Evolutionary conservation across 495 filamentous ascomycete genomes (phyloP).

Genomic region (Penicillium atrosanguineum): DNA sequence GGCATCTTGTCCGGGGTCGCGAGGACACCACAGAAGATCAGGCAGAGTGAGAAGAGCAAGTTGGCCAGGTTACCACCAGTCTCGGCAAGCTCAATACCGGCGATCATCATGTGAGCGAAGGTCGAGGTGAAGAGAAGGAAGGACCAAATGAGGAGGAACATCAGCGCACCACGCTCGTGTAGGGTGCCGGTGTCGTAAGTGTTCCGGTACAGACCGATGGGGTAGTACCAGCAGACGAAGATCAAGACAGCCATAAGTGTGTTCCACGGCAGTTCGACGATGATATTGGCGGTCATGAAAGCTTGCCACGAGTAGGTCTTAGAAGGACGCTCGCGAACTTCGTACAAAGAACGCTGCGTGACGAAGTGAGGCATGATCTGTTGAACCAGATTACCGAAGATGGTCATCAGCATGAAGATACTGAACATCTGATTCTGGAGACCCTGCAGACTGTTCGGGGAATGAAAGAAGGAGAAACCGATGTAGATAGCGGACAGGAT

Average conservation of each 20-base stretch:
- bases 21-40: constrained; percentile 67
- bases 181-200: constrained; percentile 42
- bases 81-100: constrained; percentile 60
- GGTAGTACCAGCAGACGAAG: constrained; percentile 68
- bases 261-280: constrained; percentile 74
- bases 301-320: constrained; percentile 75
- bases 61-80: constrained; percentile 61
- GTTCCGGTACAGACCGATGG: constrained; percentile 61
- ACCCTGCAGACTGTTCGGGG: constrained; percentile 70
- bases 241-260: constrained; percentile 62
- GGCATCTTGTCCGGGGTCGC: constrained; percentile 59
- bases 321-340: constrained; percentile 67
- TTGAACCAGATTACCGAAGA: constrained; percentile 77
- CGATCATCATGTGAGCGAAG: constrained; percentile 65
- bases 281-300: constrained; percentile 66
- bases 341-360: constrained; percentile 64
- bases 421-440: constrained; percentile 90
- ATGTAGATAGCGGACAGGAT: constrained; percentile 65
- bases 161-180: constrained; percentile 53
- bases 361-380: constrained; percentile 77
- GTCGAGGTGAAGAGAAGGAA: constrained; percentile 61
- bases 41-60: constrained; percentile 58
- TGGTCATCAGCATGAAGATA: constrained; percentile 83
- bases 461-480: constrained; percentile 86
- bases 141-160: constrained; percentile 54